Evolutionary conservation across 495 filamentous ascomycete species (phyloP).

Genomic region (Xylaria sp.): DNA sequence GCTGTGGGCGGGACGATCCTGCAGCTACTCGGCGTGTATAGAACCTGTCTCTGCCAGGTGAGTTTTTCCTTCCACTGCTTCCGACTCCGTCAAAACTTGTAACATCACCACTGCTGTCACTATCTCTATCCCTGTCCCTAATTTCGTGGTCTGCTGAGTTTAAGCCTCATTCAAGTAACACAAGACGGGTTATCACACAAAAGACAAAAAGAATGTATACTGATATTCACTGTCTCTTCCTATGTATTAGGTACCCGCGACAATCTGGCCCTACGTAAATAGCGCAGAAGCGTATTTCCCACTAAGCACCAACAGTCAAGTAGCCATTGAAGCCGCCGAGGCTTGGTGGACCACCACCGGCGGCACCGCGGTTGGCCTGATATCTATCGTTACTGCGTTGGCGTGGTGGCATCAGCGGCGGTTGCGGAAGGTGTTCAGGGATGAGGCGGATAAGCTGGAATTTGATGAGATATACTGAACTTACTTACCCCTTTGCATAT

Average conservation of each 20-base stretch:
- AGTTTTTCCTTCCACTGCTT: conserved; percentile 13
- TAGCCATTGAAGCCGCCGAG: conserved; percentile 33
- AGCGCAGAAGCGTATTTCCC: conserved; percentile 34
- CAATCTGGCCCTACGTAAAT: conserved; percentile 33
- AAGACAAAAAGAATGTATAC: background rate
- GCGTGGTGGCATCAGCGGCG: conserved; percentile 48
- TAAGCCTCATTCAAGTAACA: background rate
- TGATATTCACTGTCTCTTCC: conserved; percentile 1
- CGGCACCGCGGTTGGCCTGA: conserved; percentile 34
- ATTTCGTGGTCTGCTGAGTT: background rate
- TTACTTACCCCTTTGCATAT: background rate
- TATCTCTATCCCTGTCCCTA: conserved; percentile 1
- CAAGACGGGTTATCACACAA: background rate
- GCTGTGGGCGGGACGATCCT: conserved; percentile 47
- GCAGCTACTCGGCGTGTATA: conserved; percentile 49
- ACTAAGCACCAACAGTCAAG: conserved; percentile 34
- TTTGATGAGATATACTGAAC: conserved; percentile 19
- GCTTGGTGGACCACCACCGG: conserved; percentile 43
- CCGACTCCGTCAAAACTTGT: background rate
- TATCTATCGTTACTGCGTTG: conserved; percentile 42
- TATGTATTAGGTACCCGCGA: conserved; percentile 32
- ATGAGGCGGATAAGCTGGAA: conserved; percentile 38
- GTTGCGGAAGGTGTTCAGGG: conserved; percentile 41
- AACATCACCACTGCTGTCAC: background rate
- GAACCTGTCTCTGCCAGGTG: conserved; percentile 46